phyloP scores from a whole-genome alignment of 805 yeast species.

The Ogataea kodamae region DNA sequence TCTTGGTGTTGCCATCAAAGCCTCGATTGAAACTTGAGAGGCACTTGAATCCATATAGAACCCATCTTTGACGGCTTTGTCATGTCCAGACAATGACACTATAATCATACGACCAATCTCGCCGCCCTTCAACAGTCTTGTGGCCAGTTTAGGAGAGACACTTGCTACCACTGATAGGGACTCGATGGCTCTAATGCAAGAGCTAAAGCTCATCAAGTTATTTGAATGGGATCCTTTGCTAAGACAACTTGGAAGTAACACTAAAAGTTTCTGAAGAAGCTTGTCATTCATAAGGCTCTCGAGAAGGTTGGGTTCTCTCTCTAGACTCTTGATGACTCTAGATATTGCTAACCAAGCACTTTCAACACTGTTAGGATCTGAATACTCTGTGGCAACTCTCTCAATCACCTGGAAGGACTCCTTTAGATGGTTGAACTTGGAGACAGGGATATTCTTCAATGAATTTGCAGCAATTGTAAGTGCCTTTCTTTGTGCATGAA shows the following conservation, averaged over 20 bases:
- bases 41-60: neutral
- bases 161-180: slow-evolving; percentile 44
- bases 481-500: slow-evolving; percentile 84
- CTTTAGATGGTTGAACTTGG: slow-evolving; percentile 46
- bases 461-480: slow-evolving; percentile 69
- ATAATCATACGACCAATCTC: slow-evolving; percentile 46
- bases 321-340: slow-evolving; percentile 50
- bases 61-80: slow-evolving; percentile 30
- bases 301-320: slow-evolving; percentile 39
- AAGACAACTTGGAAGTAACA: slow-evolving; percentile 28
- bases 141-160: slow-evolving; percentile 42
- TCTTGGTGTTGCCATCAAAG: slow-evolving; percentile 70
- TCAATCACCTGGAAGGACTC: slow-evolving; percentile 60
- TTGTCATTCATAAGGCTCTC: slow-evolving; percentile 40
- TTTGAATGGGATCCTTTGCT: slow-evolving; percentile 27
- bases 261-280: slow-evolving; percentile 32
- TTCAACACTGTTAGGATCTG: slow-evolving; percentile 60
- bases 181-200: slow-evolving; percentile 40
- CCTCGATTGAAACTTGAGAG: slow-evolving; percentile 50
- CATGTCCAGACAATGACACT: slow-evolving; percentile 49
- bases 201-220: slow-evolving; percentile 32
- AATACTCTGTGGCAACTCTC: slow-evolving; percentile 48
- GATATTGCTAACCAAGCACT: slow-evolving; percentile 64
- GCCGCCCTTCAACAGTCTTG: slow-evolving; percentile 44
- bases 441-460: slow-evolving; percentile 44